These are phyloP conservation scores for Cercospora sp. DNA, from an alignment of 2,329 filamentous ascomycete genomes.

Conservation along the genomic window DNA sequence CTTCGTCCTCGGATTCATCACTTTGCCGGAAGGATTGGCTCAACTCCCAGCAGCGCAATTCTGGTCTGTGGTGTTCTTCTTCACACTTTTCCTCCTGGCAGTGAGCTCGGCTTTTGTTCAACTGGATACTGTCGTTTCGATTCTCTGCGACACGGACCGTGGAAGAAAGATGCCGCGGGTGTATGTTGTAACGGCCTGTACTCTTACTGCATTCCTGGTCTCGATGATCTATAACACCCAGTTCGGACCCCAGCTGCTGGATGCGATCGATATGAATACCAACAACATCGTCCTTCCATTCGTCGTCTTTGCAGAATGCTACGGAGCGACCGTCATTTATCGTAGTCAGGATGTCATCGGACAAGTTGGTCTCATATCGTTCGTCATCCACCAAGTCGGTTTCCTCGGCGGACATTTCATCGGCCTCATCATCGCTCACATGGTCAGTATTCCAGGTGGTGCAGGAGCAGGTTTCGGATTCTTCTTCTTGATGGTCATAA, in stretches of 20 bases:
- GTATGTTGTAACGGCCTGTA: slow-evolving; percentile 43
- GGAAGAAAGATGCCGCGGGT: slow-evolving; percentile 6
- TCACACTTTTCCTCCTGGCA: slow-evolving; percentile 53
- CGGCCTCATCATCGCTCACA: slow-evolving; percentile 54
- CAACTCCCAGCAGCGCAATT: slow-evolving; percentile 60
- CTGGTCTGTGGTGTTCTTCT: slow-evolving; percentile 59
- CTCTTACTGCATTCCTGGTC: slow-evolving; percentile 54
- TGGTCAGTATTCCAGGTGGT: slow-evolving; percentile 26
- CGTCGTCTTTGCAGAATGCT: slow-evolving; percentile 55
- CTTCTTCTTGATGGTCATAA: slow-evolving; percentile 46
- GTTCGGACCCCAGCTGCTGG: slow-evolving; percentile 57
- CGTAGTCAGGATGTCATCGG: slow-evolving; percentile 52
- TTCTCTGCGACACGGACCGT: slow-evolving; percentile 13
- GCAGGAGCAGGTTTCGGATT: slow-evolving; percentile 54
- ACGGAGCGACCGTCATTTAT: slow-evolving; percentile 55
- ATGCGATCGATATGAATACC: slow-evolving; percentile 57
- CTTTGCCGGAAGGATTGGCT: slow-evolving; percentile 56
- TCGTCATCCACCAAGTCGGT: slow-evolving; percentile 51
- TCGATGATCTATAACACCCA: slow-evolving; percentile 59
- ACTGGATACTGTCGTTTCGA: slow-evolving; percentile 56
- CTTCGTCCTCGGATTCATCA: slow-evolving; percentile 60
- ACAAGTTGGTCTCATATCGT: slow-evolving; percentile 48
- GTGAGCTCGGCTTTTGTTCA: slow-evolving; percentile 51
- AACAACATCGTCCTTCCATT: slow-evolving; percentile 58
- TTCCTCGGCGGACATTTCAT: slow-evolving; percentile 56